Evolutionary conservation across 2,329 filamentous ascomycete species (phyloP).

Genomic region (Fusarium dimerum): DNA sequence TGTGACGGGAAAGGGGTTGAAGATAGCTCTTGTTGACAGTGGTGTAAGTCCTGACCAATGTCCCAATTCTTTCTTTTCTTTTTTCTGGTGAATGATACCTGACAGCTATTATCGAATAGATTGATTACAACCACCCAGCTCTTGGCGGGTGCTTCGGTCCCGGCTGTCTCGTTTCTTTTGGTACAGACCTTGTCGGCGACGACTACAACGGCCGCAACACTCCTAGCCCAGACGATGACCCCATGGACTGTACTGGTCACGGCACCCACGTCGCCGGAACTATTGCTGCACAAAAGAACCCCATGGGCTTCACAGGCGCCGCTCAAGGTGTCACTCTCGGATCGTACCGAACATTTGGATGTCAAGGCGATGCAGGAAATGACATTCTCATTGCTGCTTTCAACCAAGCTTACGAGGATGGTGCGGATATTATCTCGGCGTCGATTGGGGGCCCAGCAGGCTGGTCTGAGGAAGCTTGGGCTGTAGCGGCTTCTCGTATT

Average conservation of each 20-base stretch:
- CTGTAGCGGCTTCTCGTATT: slow-evolving; percentile 52
- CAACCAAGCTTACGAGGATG: slow-evolving; percentile 61
- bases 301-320: slow-evolving; percentile 57
- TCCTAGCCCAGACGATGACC: slow-evolving; percentile 49
- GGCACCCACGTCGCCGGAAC: slow-evolving; percentile 65
- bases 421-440: slow-evolving; percentile 57
- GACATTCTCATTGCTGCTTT: slow-evolving; percentile 62
- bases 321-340: slow-evolving; percentile 58
- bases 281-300: slow-evolving; percentile 57
- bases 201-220: slow-evolving; percentile 44
- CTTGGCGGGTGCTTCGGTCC: slow-evolving; percentile 65
- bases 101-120: slow-evolving; percentile 29
- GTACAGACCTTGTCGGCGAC: slow-evolving; percentile 60
- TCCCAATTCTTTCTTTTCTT: accelerated
- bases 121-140: slow-evolving; percentile 64
- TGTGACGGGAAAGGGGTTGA: slow-evolving; percentile 52
- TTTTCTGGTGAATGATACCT: background rate
- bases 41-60: slow-evolving; percentile 44
- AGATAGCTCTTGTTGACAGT: slow-evolving; percentile 55
- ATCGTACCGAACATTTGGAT: slow-evolving; percentile 60
- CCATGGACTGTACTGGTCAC: slow-evolving; percentile 59
- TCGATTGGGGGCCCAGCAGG: slow-evolving; percentile 54
- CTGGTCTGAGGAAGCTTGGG: slow-evolving; percentile 54
- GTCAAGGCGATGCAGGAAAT: slow-evolving; percentile 48
- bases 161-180: slow-evolving; percentile 58